Evolutionary conservation across 192 early-diverging fungal species (phyloP).

Genomic region (Obelidium mucronatum): DNA sequence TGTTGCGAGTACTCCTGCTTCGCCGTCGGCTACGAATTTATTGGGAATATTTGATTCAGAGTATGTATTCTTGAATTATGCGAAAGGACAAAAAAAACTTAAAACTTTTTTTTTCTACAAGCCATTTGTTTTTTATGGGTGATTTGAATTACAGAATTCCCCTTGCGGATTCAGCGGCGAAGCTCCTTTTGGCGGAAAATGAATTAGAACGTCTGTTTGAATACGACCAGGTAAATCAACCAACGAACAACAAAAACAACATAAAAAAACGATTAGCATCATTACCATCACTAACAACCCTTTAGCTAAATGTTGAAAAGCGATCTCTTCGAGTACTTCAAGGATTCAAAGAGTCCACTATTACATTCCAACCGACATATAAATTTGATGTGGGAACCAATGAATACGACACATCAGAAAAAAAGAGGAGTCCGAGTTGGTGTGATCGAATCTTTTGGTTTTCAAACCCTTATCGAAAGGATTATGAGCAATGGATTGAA

Average conservation of each 20-base stretch:
- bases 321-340: slow-evolving; percentile 73
- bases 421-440: slow-evolving; percentile 86
- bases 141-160: slow-evolving; percentile 94
- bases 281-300: neutral
- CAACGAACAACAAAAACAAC: neutral
- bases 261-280: neutral
- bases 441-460: slow-evolving; percentile 94
- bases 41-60: slow-evolving; percentile 53
- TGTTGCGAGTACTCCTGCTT: slow-evolving; percentile 6
- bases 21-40: neutral
- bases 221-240: slow-evolving; percentile 89
- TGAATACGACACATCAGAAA: slow-evolving; percentile 83
- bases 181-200: slow-evolving; percentile 57
- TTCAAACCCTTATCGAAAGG: slow-evolving; percentile 56
- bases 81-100: no score
- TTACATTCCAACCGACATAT: slow-evolving; percentile 89
- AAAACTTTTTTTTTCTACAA: slow-evolving; percentile 29
- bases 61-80: slow-evolving; percentile 41
- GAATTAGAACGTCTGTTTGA: slow-evolving; percentile 72
- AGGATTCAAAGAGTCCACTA: slow-evolving; percentile 83
- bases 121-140: slow-evolving; percentile 89
- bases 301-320: slow-evolving; percentile 70
- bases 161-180: slow-evolving; percentile 68
- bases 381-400: slow-evolving; percentile 89
- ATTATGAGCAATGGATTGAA: slow-evolving; percentile 51